A percentile compares a stretch with the other conserved stretches of the same genome.
Evolutionary conservation across 2,329 filamentous ascomycete species (phyloP).

Genomic region (Huntiella savannae): DNA sequence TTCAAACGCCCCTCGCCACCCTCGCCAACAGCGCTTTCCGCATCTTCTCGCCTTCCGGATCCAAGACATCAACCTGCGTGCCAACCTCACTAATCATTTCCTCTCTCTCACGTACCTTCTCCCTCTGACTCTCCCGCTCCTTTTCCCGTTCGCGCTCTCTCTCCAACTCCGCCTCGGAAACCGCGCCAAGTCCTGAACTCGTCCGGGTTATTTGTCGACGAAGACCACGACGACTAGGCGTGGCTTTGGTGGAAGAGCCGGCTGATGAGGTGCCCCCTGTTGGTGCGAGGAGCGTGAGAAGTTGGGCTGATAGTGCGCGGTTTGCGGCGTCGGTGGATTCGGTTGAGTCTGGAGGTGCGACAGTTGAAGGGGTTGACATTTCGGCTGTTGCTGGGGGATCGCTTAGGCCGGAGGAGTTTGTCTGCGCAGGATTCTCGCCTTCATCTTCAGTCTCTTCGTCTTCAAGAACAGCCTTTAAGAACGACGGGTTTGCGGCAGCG

Average conservation of each 20-base stretch:
- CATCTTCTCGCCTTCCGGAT: conserved; percentile 27
- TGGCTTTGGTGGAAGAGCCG: neutral
- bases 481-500: neutral
- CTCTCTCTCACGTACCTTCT: conserved; percentile 11
- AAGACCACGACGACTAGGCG: too few species aligned
- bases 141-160: neutral
- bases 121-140: neutral
- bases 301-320: conserved; percentile 19
- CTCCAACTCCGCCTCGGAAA: neutral
- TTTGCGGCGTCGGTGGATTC: conserved; percentile 20
- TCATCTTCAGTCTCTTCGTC: conserved; percentile 2
- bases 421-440: neutral
- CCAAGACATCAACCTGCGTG: conserved; percentile 35
- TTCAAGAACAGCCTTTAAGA: conserved; percentile 6
- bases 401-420: neutral
- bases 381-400: too few species aligned
- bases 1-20: conserved; percentile 16
- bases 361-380: too few species aligned
- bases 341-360: neutral
- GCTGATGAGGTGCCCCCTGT: neutral
- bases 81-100: conserved; percentile 21
- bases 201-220: conserved; percentile 11
- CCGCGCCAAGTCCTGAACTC: neutral
- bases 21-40: conserved; percentile 27
- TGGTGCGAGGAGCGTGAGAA: conserved; percentile 1